Evolutionary conservation across 2,329 filamentous ascomycete genomes (phyloP), one percentile per base, ranked within the genome.

Genomic region (Ilyonectria robusta): DNA sequence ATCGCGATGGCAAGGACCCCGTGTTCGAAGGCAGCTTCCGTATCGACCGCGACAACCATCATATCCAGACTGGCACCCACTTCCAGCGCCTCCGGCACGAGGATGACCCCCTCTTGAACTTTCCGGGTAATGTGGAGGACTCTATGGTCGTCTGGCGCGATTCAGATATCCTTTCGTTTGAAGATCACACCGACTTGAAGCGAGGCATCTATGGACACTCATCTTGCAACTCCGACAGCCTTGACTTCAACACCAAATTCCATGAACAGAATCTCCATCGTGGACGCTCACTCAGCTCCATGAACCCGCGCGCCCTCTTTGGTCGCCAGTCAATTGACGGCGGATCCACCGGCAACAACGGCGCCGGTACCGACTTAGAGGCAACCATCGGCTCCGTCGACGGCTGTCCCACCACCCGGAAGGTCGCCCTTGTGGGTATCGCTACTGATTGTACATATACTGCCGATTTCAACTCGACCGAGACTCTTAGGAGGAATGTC

Each of bases 401-500:
- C n/a, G 96, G 96, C 58, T 99, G 96, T 78, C 95, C 95, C 6
- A 91, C 87, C 1, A 95, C 94, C n/a, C 90, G 94, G 72, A 97
- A 93, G 80, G 94, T 99, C 19, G 96, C 96, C 1, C 86, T 98
- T 46, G 89, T 99, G 26, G 96, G 96, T 31, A 90, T 98, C 42
- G 96, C 94, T 9, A 96, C 94, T 0, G 96, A 99, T 80, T 99
- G 96, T 84, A 93, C 90, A 9, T 98, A 98, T 78, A 94, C 91
- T 44, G 84, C 84, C 2, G 85, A 86, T 4, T 97, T 98, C 79
- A 88, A 91, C 68, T 87, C 86, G 23, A 84, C 88, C 57, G 84
- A 88, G n/a, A 78, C 73, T 7, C 88, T 92, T 26, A 87, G 91
- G 62, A 80, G 87, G 68, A 96, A 96, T 78, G 88, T 99, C 69